Base-by-base conservation (phyloP, 192 early-diverging fungal genomes). In the Entomortierella lignicola region DNA sequence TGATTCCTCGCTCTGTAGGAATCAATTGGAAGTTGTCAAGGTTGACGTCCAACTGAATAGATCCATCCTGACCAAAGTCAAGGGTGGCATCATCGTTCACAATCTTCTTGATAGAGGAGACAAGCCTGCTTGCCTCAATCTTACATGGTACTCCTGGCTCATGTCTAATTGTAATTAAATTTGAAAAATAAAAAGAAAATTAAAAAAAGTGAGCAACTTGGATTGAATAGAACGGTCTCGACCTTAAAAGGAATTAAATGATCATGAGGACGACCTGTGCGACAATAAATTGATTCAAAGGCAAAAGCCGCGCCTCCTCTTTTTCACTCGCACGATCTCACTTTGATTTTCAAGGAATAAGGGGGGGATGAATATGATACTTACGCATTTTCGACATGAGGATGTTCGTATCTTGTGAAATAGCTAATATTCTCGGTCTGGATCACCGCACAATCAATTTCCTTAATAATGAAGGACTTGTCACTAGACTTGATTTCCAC, bases 21-120 rank as follows among this genome's bases (percentile, higher is more conserved):
- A 79, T 69, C 25, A 79, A 27, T 23, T 79, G 68, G 30, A 60
- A 42, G 63, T 79, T 69, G n/a, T 79, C 75, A 18, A 79, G 60
- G 43, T 43, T 67, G 18, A 79, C 26, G 31, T 79, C 68, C 39
- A 79, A 25, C 4, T 58, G 25, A 20, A 79, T 48, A 25, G 75
- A 62, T 21, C 60, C 59, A 3, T 66, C 21, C 8, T 63, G 61
- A 2, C 75, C 75, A 47, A 79, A 79, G 42, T 79, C 75, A n/a
- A 79, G 5, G 32, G 65, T 62, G 11, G 51, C 58, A 12, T 79
- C 75, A 1, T 70, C 67, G 15, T 79, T 79, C 0, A 41, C n/a
- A 8, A 70, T 44, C 57, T 54, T 69, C 21, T 66, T 64, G 43
- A 70, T 26, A 13, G 60, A 31, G 23, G 75, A 79, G 26, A 79